Base-by-base conservation (phyloP, 495 filamentous ascomycete genomes). In the Apodospora peruviana region DNA sequence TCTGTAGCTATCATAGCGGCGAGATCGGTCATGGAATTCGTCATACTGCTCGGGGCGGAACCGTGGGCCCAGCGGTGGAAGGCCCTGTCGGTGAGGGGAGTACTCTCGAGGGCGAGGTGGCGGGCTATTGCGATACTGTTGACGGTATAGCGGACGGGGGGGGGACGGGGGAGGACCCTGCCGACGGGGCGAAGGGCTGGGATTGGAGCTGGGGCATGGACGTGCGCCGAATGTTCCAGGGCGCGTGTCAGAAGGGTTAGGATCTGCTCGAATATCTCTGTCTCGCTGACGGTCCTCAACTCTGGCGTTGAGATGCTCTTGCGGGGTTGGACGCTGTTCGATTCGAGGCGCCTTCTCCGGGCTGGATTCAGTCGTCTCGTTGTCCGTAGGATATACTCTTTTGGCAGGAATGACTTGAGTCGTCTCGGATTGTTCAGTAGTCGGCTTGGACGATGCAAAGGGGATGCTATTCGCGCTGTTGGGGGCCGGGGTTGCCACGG, bases 101-200 rank as follows among this genome's bases (percentile, higher is more conserved):
- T 47, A 53, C 0, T 55, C 52, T 23, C 56, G 55, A 2, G 57
- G 51, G n/a, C 58, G 56, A 20, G 51, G 34, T 8, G 56, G 29
- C 7, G 59, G 50, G 40, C 52, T 61, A 8, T 32, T 44, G 18
- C 45, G 50, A 11, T 50, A 37, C 19, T 55, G 37, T 7, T 52
- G 44, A 38, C 24, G 47, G 45, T 52, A 44, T 24, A 53, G 27
- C 14, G 16, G 42, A 10, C 25, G 14, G n/a, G 17, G 42, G 1
- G 24, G 25, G 3, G 51, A 50, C 7, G 39, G 38, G 7, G 50
- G 53, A 24, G 44, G 27, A 40, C 36, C 24, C 24, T 62, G 57
- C 5, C 58, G 50, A 40, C 43, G 34, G 35, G 45, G 41, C 29
- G 47, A 45, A 5, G 44, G 37, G n/a, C 22, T 51, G 34, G 44